Percentiles rank a stretch among this genome's conserved stretches.
Evolutionary conservation across 2,329 filamentous ascomycete species (phyloP).

Genomic region (Colletotrichum abscissum): DNA sequence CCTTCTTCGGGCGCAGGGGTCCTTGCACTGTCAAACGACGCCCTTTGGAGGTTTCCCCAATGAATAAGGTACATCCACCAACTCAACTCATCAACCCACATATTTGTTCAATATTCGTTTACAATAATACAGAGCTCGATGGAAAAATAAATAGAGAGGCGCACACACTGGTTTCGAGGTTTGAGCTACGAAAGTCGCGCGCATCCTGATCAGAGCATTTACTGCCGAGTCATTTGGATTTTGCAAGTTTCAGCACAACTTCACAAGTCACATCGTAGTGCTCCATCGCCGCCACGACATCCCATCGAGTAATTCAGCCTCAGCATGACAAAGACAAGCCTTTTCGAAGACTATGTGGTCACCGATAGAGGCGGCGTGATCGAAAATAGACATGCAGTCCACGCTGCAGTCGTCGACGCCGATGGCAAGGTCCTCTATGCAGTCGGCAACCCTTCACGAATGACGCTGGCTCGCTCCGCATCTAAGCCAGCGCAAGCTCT

Average conservation of each 20-base stretch:
- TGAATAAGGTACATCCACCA: background rate
- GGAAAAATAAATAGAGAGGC: background rate
- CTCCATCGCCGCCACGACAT: no score
- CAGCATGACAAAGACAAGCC: background rate
- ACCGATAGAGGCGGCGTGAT: constrained; percentile 51
- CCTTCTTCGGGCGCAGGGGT: background rate
- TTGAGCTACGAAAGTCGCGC: background rate
- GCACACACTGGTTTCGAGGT: background rate
- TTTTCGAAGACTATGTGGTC: constrained; percentile 44
- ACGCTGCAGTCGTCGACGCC: constrained; percentile 53
- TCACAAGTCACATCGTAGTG: background rate
- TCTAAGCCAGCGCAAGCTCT: constrained; percentile 59
- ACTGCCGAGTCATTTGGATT: background rate
- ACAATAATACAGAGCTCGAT: background rate
- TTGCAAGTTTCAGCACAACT: background rate
- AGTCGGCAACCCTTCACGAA: constrained; percentile 52
- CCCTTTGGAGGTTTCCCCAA: background rate
- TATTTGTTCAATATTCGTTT: background rate
- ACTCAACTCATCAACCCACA: background rate
- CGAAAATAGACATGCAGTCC: constrained; percentile 57
- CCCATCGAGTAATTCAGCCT: background rate
- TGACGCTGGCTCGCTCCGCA: constrained; percentile 57
- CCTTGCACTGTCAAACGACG: background rate
- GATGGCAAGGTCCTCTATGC: constrained; percentile 50
- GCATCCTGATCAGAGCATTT: background rate